Evolutionary conservation across 2,329 filamentous ascomycete species (phyloP), one percentile per base, ranked within the genome.

Genomic region (Clonostachys rosea): DNA sequence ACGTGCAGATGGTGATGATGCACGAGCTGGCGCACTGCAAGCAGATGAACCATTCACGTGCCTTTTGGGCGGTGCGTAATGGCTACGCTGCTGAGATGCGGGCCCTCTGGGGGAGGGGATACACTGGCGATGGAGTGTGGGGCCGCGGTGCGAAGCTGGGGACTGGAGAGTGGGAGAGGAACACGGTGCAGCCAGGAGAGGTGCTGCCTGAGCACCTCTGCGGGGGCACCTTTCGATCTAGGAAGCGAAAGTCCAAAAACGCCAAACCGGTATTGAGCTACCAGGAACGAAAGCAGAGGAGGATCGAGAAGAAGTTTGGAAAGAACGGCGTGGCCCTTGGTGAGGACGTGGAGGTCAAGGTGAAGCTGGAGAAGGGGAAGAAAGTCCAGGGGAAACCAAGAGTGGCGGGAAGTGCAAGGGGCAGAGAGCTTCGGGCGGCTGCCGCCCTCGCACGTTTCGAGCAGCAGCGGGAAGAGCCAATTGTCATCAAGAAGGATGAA

Each of bases 1-100:
- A 91, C 59, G 87, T 95, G 14, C 88, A 94, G 66, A 92, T 94
- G 87, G 89, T 95, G 54, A 95, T 95, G 90, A 91, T 95, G 81
- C 90, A 95, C 62, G 89, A 94, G 71, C 72, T 95, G 33, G 89
- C 89, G 4, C 89, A 95, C 64, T 91, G 87, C 74, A 87, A 89
- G 64, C 86, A 95, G 62, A 95, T 95, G 91, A 95, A 95, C 63
- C 90, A 95, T 62, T 86, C 83, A 2, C 77, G 80, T 47, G 82
- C 80, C 3, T 95, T 95, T 59, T 95, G 90, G 89, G 78, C 79
- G 10, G 85, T 91, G 16, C 74, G 89, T 42, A 87, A 94, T 63
- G 68, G 73, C 40, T 94, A 87, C 59, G 84, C 87, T 2, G 75
- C 74, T 9, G 78, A 89, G 47, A 83, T 95, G 79, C 79, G 83